Evolutionary conservation across 1,284 basidiomycete species (phyloP), one percentile per base, ranked within the genome.

Genomic region (Papiliotrema fonsecae): DNA sequence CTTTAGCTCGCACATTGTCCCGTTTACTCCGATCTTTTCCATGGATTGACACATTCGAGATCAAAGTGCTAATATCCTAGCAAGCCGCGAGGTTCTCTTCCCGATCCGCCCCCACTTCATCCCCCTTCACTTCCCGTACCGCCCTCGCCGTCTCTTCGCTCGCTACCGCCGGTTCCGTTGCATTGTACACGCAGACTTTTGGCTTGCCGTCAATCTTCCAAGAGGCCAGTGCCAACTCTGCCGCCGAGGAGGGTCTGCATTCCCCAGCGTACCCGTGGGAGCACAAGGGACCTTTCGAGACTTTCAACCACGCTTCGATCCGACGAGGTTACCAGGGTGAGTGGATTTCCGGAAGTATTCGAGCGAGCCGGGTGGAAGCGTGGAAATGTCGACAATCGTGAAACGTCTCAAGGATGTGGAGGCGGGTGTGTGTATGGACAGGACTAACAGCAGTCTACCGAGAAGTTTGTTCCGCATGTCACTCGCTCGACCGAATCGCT

Each of bases 391-490:
- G 34, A 35, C 34, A 16, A 35, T 6, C 14, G 18, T 21, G 37
- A n/a, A n/a, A n/a, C n/a, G n/a, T n/a, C n/a, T n/a, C n/a, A n/a
- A n/a, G n/a, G n/a, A n/a, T n/a, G n/a, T n/a, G n/a, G n/a, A n/a
- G n/a, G n/a, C n/a, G n/a, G n/a, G 14, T 21, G 9, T 10, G 4
- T 16, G 34, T 5, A 6, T 6, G 34, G 6, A 6, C 6, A 16
- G 34, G 6, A 42, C 49, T 48, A 37, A 52, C 34, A 21, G 16
- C 43, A 76, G 96, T 99, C 45, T 99, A 99, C 81, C 89, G 92
- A 54, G 94, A 98, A 78, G 96, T 99, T 52, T 98, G 96, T 75
- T 88, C 94, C 6, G 89, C 96, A 16, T 99, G 96, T 77, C 96
- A 99, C 76, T 98, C 96, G 41, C 85, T 99, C 53, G 90, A 98